These are phyloP conservation scores for Fusarium gaditjirri DNA, from an alignment of 2,329 filamentous ascomycete genomes.

Conservation along the genomic window DNA sequence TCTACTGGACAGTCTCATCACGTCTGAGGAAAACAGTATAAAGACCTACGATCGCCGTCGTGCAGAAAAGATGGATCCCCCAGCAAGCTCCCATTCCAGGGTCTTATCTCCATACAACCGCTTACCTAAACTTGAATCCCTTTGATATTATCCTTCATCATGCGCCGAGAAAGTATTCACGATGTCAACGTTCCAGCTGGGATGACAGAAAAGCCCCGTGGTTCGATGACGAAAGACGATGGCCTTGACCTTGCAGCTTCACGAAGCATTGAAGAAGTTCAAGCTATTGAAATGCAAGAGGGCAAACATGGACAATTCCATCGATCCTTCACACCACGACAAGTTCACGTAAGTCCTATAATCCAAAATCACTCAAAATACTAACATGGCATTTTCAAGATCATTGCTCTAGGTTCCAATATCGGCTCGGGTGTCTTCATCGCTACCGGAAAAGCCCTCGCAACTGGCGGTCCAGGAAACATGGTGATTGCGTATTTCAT, in stretches of 20 bases:
- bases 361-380: neutral
- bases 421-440: conserved; percentile 37
- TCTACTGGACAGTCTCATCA: neutral
- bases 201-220: conserved; percentile 13
- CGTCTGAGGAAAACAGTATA: neutral
- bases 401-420: conserved; percentile 34
- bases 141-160: neutral
- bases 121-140: neutral
- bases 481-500: conserved; percentile 34
- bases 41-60: neutral
- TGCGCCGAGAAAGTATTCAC: conserved; percentile 18
- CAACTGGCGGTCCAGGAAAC: conserved; percentile 31
- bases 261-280: conserved; percentile 13
- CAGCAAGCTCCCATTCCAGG: neutral
- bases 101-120: neutral
- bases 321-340: conserved; percentile 33
- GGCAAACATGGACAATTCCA: conserved; percentile 31
- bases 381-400: neutral
- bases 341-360: conserved; percentile 28
- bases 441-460: conserved; percentile 28
- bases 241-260: neutral
- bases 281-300: conserved; percentile 18
- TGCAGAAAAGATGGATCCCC: neutral
- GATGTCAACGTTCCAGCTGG: conserved; percentile 5
- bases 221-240: conserved; percentile 24